Conservation (phyloP, 2,329 filamentous ascomycete species). For the Laburnicola sp. region DNA sequence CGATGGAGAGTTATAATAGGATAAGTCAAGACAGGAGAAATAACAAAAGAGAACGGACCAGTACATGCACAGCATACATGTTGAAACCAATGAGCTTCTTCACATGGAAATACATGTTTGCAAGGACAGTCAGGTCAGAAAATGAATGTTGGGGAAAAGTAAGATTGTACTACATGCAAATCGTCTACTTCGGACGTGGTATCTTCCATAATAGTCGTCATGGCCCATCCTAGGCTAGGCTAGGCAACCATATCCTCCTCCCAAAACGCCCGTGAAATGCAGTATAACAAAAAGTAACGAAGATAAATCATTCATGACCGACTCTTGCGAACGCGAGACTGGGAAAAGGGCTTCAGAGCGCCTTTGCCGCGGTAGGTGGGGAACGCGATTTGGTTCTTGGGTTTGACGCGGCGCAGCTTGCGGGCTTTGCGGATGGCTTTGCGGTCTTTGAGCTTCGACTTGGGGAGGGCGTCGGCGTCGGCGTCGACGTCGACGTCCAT, state of each 20-base stretch:
- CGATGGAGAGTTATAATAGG: too few species aligned
- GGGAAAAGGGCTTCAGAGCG: constrained; percentile 40
- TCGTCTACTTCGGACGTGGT: constrained; percentile 2
- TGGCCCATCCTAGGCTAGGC: background rate
- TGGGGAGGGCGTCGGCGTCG: constrained; percentile 28
- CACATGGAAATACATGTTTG: too few species aligned
- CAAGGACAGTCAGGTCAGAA: background rate
- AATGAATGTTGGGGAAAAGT: background rate
- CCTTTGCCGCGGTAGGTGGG: constrained; percentile 38
- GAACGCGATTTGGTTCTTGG: constrained; percentile 47
- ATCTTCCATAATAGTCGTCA: constrained; percentile 1
- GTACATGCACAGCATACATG: too few species aligned
- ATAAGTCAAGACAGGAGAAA: too few species aligned
- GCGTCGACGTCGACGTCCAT: constrained; percentile 43
- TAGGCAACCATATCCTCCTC: constrained; percentile 1
- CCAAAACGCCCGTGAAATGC: constrained; percentile 5
- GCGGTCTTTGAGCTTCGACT: constrained; percentile 41
- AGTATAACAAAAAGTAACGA: background rate
- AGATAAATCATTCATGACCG: constrained; percentile 21
- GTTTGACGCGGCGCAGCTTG: constrained; percentile 45
- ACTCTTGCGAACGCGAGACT: constrained; percentile 33
- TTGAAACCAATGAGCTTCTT: too few species aligned
- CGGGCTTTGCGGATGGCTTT: constrained; percentile 29
- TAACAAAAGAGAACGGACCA: too few species aligned
- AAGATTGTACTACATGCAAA: constrained; percentile 3